phyloP scores from a whole-genome alignment of 108 stramenopile genomes.

The Aurantiochytrium sp. region DNA sequence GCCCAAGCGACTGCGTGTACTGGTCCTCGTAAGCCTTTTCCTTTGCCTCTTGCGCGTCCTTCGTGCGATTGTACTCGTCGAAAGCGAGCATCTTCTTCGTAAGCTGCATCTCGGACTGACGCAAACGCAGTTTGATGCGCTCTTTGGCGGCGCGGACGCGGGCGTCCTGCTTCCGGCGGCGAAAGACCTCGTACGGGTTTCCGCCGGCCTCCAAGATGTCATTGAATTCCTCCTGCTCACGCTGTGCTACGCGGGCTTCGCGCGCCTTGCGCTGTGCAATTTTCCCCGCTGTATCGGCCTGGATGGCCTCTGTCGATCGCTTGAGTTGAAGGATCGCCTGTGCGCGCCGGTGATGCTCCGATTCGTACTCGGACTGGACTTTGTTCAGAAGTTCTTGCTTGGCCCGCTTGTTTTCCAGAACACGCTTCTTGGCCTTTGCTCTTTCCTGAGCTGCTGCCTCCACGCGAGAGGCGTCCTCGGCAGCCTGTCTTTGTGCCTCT shows the following conservation, averaged over 20 bases:
- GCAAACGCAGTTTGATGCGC: neutral
- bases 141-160: neutral
- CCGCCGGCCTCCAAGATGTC: conserved; percentile 3
- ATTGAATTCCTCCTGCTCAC: conserved; percentile 2
- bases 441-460: neutral
- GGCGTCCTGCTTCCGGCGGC: neutral
- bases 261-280: neutral
- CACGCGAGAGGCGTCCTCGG: neutral
- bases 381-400: neutral
- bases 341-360: neutral
- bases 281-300: neutral
- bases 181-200: conserved; percentile 40
- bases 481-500: neutral
- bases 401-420: neutral
- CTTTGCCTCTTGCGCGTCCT: conserved; percentile 13
- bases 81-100: conserved; percentile 28
- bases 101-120: conserved; percentile 12
- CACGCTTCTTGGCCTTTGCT: neutral
- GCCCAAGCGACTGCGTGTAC: conserved; percentile 27
- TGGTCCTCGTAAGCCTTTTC: conserved; percentile 34
- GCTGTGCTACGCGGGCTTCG: neutral
- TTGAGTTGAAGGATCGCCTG: neutral
- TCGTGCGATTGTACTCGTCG: conserved; percentile 33
- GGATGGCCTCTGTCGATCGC: neutral
- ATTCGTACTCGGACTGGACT: neutral